Evolutionary conservation across 805 yeast species (phyloP).

Genomic region (Babjeviella inositovora): DNA sequence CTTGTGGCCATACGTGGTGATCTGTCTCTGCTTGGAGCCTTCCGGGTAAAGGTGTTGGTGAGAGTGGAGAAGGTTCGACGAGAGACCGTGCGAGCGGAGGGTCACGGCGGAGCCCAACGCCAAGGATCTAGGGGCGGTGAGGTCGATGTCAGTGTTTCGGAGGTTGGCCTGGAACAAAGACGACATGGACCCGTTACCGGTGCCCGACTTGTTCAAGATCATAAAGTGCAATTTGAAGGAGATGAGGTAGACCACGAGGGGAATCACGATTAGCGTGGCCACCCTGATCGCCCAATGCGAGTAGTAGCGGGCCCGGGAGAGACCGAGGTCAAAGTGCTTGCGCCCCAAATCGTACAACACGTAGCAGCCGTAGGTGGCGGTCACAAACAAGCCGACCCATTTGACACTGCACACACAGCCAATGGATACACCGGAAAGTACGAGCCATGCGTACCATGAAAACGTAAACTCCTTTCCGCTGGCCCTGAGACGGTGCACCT

Average conservation of each 20-base stretch:
- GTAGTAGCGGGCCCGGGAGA: constrained; percentile 16
- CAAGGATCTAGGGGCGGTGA: constrained; percentile 48
- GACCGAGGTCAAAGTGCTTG: constrained; percentile 18
- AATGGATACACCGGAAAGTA: constrained; percentile 45
- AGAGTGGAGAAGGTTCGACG: constrained; percentile 73
- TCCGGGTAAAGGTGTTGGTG: constrained; percentile 78
- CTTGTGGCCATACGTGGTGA: constrained; percentile 83
- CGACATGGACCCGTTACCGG: constrained; percentile 87
- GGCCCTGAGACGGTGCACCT: constrained; percentile 29
- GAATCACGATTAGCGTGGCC: constrained; percentile 50
- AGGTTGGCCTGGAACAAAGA: constrained; percentile 83
- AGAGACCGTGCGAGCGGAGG: constrained; percentile 52
- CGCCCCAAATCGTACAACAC: constrained; percentile 34
- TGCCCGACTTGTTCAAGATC: constrained; percentile 65
- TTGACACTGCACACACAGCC: constrained; percentile 79
- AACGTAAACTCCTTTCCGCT: constrained; percentile 16
- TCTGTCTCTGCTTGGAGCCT: constrained; percentile 88
- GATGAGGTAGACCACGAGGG: constrained; percentile 48
- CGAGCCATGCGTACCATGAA: constrained; percentile 36
- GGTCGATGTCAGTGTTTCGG: constrained; percentile 42
- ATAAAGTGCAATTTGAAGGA: constrained; percentile 74
- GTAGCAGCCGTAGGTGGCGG: constrained; percentile 43
- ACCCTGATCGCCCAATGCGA: constrained; percentile 66
- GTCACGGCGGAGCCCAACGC: constrained; percentile 50
- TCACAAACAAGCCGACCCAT: constrained; percentile 71